Evolutionary conservation across 768 basidiomycete species (phyloP).

Genomic region (Rhodotorula diobovata): DNA sequence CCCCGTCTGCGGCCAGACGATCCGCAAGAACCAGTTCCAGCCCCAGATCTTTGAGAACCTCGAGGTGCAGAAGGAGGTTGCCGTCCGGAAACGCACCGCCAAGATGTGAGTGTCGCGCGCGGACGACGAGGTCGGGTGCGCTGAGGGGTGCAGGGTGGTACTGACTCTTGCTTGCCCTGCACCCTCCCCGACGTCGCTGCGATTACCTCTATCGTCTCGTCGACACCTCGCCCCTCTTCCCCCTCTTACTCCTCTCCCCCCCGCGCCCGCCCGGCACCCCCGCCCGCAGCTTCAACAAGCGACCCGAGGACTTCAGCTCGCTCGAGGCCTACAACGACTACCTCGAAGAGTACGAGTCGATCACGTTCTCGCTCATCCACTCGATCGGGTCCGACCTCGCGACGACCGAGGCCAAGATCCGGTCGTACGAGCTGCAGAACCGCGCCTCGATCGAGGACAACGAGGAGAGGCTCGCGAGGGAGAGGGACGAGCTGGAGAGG

Average conservation of each 20-base stretch:
- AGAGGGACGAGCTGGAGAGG: slow-evolving; percentile 52
- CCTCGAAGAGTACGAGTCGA: slow-evolving; percentile 90
- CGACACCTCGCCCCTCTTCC: too few species aligned
- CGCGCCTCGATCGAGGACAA: slow-evolving; percentile 78
- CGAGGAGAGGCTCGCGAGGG: slow-evolving; percentile 38
- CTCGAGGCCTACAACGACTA: slow-evolving; percentile 86
- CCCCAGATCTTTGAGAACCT: slow-evolving; percentile 93
- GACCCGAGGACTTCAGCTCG: slow-evolving; percentile 77
- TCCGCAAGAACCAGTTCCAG: slow-evolving; percentile 89
- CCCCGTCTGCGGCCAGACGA: slow-evolving; percentile 80
- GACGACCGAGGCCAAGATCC: slow-evolving; percentile 65
- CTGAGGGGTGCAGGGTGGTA: too few species aligned
- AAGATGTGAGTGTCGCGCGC: slow-evolving; percentile 64
- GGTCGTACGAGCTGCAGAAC: slow-evolving; percentile 72
- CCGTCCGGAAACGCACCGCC: slow-evolving; percentile 75
- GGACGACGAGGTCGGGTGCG: neutral
- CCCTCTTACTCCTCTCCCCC: too few species aligned
- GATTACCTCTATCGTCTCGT: too few species aligned
- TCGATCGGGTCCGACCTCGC: slow-evolving; percentile 26
- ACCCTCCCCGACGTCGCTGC: too few species aligned
- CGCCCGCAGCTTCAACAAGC: slow-evolving; percentile 80
- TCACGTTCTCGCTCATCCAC: slow-evolving; percentile 50
- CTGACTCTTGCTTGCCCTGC: too few species aligned
- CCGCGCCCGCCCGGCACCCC: neutral
- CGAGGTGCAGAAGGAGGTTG: slow-evolving; percentile 88